Evolutionary conservation across 2,329 filamentous ascomycete genomes (phyloP).

Genomic region (Endoconidiophora polonica): DNA sequence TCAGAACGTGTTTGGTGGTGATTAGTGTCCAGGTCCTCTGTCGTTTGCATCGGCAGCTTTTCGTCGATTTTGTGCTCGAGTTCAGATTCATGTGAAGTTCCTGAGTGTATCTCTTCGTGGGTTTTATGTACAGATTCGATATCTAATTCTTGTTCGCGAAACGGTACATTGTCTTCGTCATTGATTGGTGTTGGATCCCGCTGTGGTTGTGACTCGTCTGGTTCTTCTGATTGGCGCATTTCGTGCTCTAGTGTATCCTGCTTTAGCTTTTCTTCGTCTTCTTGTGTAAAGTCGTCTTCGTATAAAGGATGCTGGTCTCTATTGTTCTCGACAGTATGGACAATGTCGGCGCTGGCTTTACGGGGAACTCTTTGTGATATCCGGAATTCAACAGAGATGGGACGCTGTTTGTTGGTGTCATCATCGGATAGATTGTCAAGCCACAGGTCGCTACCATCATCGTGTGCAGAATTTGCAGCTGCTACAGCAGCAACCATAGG

Average conservation of each 20-base stretch:
- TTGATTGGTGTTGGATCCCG: neutral
- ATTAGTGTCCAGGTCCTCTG: neutral
- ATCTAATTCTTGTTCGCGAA: neutral
- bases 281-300: neutral
- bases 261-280: neutral
- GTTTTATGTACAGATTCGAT: neutral
- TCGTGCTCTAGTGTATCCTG: neutral
- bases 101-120: neutral
- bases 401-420: constrained; percentile 4
- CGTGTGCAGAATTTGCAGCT: constrained; percentile 15
- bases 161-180: neutral
- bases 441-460: constrained; percentile 30
- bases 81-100: no score
- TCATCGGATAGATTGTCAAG: constrained; percentile 26
- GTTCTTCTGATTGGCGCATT: neutral
- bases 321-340: neutral
- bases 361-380: neutral
- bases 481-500: neutral
- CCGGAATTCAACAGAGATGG: neutral
- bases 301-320: neutral
- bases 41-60: neutral
- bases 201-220: neutral
- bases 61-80: neutral
- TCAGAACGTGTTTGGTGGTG: neutral
- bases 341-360: neutral